Evolutionary conservation across 768 basidiomycete genomes (phyloP).

Genomic region (Lentinula guzmanii): DNA sequence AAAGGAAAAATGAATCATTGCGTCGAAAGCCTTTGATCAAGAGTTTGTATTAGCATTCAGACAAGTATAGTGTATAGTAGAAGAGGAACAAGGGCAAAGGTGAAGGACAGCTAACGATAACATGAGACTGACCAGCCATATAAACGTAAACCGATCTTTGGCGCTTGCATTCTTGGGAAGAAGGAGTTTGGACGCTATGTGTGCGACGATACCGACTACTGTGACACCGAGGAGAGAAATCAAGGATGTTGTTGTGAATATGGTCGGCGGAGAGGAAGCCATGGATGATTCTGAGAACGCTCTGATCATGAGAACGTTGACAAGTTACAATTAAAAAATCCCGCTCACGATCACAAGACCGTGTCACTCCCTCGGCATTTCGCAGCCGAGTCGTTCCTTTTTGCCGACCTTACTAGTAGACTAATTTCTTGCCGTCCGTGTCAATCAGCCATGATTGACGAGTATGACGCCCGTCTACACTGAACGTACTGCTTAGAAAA

Average conservation of each 20-base stretch:
- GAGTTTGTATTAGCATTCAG: neutral
- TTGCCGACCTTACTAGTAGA: too few relatives aligned
- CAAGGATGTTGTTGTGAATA: conserved; percentile 58
- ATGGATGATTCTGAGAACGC: neutral
- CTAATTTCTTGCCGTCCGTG: too few relatives aligned
- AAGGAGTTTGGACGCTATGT: conserved; percentile 43
- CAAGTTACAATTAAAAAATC: neutral
- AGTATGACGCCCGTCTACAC: too few relatives aligned
- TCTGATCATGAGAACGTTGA: neutral
- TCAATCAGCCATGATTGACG: too few relatives aligned
- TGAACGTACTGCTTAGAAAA: too few relatives aligned
- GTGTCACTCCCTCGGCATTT: neutral
- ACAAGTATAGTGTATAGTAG: neutral
- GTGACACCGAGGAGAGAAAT: conserved; percentile 59
- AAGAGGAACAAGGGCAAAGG: neutral
- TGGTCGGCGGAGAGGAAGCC: conserved; percentile 7
- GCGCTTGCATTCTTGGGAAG: conserved; percentile 59
- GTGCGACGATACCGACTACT: conserved; percentile 43
- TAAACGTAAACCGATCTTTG: conserved; percentile 66
- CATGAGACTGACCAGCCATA: conserved; percentile 60
- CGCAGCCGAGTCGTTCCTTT: too few relatives aligned
- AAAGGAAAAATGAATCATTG: conserved; percentile 70
- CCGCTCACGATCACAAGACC: neutral
- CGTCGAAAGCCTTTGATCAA: conserved; percentile 62
- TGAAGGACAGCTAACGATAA: neutral